Conservation (phyloP, 306 rosid species). For the Cucumis cinereus region DNA sequence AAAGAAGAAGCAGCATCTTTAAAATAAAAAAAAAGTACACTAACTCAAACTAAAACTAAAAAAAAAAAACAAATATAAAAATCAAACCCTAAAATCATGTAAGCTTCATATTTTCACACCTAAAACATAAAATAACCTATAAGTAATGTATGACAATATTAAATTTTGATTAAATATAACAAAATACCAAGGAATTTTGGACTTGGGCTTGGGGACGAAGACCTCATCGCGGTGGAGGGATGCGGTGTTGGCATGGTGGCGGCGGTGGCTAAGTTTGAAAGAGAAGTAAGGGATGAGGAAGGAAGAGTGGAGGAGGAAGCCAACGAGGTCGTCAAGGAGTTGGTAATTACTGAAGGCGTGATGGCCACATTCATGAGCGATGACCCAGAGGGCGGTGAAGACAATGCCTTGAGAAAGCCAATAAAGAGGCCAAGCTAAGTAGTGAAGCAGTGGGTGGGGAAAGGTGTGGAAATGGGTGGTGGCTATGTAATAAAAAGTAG, state of each 20-base stretch:
- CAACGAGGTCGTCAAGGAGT: slow-evolving; percentile 39
- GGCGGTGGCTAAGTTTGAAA: slow-evolving; percentile 61
- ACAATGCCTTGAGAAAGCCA: slow-evolving; percentile 53
- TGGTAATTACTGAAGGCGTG: slow-evolving; percentile 70
- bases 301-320: slow-evolving; percentile 42
- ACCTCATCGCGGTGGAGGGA: slow-evolving; percentile 62
- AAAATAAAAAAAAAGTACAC: no score
- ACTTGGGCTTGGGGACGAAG: slow-evolving; percentile 54
- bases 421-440: slow-evolving; percentile 49
- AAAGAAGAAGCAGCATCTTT: no score
- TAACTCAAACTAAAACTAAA: no score
- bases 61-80: no score
- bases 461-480: slow-evolving; percentile 32
- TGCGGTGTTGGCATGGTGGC: slow-evolving; percentile 64
- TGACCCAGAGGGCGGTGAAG: slow-evolving; percentile 58
- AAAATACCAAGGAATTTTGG: not conserved
- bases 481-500: slow-evolving; percentile 20
- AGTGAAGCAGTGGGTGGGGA: slow-evolving; percentile 32
- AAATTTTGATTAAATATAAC: no score
- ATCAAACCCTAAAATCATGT: no score
- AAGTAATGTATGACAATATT: no score
- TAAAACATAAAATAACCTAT: no score
- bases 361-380: slow-evolving; percentile 84
- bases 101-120: no score
- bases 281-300: slow-evolving; percentile 67